Evolutionary conservation across 768 basidiomycete species (phyloP).

Genomic region (Sutorius australiensis): DNA sequence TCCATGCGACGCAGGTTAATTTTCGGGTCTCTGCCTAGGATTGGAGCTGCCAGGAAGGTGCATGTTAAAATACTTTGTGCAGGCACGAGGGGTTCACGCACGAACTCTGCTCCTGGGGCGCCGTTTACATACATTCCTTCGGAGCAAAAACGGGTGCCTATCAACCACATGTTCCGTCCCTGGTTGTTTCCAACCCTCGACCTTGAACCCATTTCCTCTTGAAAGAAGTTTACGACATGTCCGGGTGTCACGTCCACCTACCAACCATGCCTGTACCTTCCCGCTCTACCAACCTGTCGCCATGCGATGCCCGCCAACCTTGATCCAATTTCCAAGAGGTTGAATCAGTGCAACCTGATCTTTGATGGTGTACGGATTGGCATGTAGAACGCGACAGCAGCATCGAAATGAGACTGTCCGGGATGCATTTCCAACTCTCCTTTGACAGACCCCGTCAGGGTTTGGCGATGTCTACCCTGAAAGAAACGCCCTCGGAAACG

Average conservation of each 20-base stretch:
- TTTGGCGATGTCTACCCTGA: constrained; percentile 5
- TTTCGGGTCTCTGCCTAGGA: not conserved
- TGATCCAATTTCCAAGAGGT: constrained; percentile 18
- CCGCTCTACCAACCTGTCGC: constrained; percentile 3
- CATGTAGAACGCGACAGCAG: constrained; percentile 5
- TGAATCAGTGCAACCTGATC: constrained; percentile 7
- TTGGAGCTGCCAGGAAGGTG: not conserved
- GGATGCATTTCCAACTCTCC: not conserved
- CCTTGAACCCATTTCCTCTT: constrained; percentile 7
- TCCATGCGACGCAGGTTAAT: constrained; percentile 10
- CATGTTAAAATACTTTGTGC: constrained; percentile 5
- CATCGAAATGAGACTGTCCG: not conserved
- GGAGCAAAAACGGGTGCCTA: constrained; percentile 7
- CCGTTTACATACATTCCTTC: constrained; percentile 9
- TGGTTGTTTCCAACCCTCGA: constrained; percentile 7
- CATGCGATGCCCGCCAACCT: constrained; percentile 7
- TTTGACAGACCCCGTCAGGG: not conserved
- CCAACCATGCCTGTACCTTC: constrained; percentile 1
- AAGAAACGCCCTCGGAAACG: constrained; percentile 4
- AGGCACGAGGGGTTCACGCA: constrained; percentile 1
- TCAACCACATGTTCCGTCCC: constrained; percentile 8
- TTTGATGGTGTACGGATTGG: constrained; percentile 6
- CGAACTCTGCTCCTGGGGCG: not conserved
- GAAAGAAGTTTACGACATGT: constrained; percentile 9
- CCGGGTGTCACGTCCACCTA: not conserved